A percentile compares a stretch with the other conserved stretches of the same genome.
Conservation (phyloP, 371 early-diverging fungal species). For the Dipsacomyces acuminosporus region DNA sequence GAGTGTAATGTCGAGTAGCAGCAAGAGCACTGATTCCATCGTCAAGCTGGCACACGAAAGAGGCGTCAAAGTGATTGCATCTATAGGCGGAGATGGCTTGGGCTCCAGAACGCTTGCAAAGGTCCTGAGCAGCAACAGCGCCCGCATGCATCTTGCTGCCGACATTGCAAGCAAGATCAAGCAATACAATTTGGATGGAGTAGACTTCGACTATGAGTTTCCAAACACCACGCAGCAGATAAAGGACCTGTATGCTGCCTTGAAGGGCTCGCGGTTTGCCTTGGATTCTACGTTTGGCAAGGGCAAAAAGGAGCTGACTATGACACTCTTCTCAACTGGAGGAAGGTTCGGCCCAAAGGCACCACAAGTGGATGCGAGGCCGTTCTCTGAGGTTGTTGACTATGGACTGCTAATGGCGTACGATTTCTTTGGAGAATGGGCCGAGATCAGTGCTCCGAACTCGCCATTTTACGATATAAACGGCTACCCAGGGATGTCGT, state of each 20-base stretch:
- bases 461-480: constrained; percentile 53
- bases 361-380: constrained; percentile 53
- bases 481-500: constrained; percentile 48
- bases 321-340: constrained; percentile 60
- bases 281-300: constrained; percentile 53
- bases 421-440: constrained; percentile 63
- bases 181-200: constrained; percentile 42
- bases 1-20: constrained; percentile 6
- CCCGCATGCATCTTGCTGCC: constrained; percentile 54
- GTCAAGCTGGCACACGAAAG: constrained; percentile 49
- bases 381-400: constrained; percentile 59
- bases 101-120: constrained; percentile 60
- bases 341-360: constrained; percentile 52
- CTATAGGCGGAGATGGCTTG: constrained; percentile 74
- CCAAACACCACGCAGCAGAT: constrained; percentile 50
- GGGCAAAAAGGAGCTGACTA: constrained; percentile 57
- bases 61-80: constrained; percentile 58
- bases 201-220: constrained; percentile 42
- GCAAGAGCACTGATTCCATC: constrained; percentile 2
- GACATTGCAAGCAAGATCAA: constrained; percentile 51
- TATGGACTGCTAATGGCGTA: constrained; percentile 65
- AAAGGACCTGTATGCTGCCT: constrained; percentile 30
- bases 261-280: constrained; percentile 57
- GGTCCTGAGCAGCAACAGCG: constrained; percentile 47
- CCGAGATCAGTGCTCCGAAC: constrained; percentile 58